phyloP scores from a whole-genome alignment of 1,284 basidiomycete genomes.

The Schizophyllum amplum region DNA sequence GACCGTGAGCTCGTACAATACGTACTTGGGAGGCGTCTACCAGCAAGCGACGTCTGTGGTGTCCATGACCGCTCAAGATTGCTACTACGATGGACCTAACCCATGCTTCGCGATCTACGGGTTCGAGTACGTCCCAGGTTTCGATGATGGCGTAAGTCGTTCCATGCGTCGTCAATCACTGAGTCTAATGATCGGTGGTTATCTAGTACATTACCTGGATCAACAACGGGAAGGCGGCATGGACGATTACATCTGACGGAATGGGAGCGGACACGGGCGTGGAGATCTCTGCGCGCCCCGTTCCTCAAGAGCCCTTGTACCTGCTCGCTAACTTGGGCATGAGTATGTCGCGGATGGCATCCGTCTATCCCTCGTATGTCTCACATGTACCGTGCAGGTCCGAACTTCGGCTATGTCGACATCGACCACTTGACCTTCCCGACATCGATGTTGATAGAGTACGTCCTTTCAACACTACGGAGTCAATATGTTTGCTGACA shows the following conservation, averaged over 20 bases:
- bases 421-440: conserved; percentile 44
- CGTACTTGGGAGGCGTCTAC: conserved; percentile 13
- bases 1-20: conserved; percentile 24
- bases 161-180: background rate
- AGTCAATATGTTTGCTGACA: background rate
- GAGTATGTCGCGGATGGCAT: conserved; percentile 23
- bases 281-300: conserved; percentile 9
- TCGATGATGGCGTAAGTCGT: conserved; percentile 4
- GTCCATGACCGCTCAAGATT: conserved; percentile 4
- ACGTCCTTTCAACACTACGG: background rate
- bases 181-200: background rate
- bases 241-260: conserved; percentile 8
- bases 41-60: conserved; percentile 11
- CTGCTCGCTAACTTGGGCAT: conserved; percentile 62
- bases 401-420: conserved; percentile 52
- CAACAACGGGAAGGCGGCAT: conserved; percentile 9
- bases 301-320: conserved; percentile 11
- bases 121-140: conserved; percentile 6
- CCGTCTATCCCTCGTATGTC: background rate
- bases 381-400: conserved; percentile 10
- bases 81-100: conserved; percentile 8
- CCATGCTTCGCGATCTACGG: background rate
- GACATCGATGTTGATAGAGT: conserved; percentile 10
- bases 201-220: conserved; percentile 14
- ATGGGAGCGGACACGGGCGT: conserved; percentile 7